phyloP scores from a whole-genome alignment of 2,329 filamentous ascomycete species.

The Tolypocladium album region DNA sequence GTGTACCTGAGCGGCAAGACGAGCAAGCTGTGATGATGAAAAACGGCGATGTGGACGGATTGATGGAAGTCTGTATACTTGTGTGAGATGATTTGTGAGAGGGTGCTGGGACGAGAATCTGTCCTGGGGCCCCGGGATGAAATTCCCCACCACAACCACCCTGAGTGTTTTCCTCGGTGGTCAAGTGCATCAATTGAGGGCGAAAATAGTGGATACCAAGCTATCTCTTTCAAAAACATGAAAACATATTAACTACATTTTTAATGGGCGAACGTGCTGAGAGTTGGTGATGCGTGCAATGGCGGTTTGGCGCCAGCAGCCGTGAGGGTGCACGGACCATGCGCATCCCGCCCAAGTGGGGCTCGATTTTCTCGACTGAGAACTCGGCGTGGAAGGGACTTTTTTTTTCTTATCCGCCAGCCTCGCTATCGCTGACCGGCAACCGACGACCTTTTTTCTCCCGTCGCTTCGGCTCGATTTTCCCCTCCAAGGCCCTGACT shows the following conservation, averaged over 20 bases:
- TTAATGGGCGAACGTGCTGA: too few species aligned
- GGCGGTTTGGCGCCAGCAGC: background rate
- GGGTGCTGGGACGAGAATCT: background rate
- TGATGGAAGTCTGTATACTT: background rate
- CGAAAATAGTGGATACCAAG: background rate
- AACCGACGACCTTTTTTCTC: constrained; percentile 5
- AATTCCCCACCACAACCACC: background rate
- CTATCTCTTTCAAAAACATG: too few species aligned
- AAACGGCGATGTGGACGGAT: background rate
- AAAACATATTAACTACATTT: background rate
- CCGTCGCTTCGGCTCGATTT: background rate
- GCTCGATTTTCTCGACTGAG: background rate
- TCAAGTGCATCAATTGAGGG: too few species aligned
- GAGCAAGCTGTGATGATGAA: constrained; percentile 29
- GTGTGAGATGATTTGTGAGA: background rate
- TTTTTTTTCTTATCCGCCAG: constrained; percentile 11
- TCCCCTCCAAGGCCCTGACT: background rate
- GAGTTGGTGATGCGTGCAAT: background rate
- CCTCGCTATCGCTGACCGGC: background rate
- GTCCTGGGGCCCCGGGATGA: background rate
- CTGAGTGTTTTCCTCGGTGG: background rate
- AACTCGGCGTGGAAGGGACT: background rate
- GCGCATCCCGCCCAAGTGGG: constrained; percentile 1
- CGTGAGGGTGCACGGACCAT: background rate
- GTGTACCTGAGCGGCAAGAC: constrained; percentile 40